These are phyloP conservation scores for Aspergillus sergii DNA, from an alignment of 2,329 filamentous ascomycete species.

Conservation along the genomic window DNA sequence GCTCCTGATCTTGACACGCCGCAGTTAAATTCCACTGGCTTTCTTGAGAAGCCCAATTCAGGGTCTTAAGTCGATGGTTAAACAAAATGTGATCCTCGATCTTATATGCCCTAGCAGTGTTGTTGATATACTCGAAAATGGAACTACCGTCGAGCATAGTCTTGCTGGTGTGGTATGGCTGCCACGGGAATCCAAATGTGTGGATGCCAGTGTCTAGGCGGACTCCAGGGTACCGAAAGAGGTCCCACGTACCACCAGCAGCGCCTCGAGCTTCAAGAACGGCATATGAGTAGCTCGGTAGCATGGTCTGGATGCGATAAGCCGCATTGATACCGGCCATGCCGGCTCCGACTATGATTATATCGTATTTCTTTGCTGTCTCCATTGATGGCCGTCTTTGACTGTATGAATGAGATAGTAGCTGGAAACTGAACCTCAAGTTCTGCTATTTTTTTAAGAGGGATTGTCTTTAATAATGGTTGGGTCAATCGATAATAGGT, in stretches of 20 bases:
- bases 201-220: neutral
- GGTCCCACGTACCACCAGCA: neutral
- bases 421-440: too few relatives aligned
- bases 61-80: too few relatives aligned
- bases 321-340: neutral
- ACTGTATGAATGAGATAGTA: too few relatives aligned
- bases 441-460: too few relatives aligned
- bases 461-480: too few relatives aligned
- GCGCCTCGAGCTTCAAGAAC: neutral
- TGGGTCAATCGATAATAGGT: too few relatives aligned
- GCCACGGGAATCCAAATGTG: neutral
- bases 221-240: neutral
- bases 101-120: neutral
- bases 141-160: neutral
- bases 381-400: too few relatives aligned
- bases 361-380: neutral
- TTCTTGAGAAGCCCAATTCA: too few relatives aligned
- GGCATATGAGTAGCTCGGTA: neutral
- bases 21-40: too few relatives aligned
- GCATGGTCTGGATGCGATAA: neutral
- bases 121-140: neutral
- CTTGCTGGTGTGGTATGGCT: neutral
- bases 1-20: too few relatives aligned
- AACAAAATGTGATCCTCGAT: neutral
- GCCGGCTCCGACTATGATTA: neutral